These are phyloP conservation scores for Sphaerobolus stellatus DNA, from an alignment of 1,284 basidiomycete species.

Conservation along the genomic window DNA sequence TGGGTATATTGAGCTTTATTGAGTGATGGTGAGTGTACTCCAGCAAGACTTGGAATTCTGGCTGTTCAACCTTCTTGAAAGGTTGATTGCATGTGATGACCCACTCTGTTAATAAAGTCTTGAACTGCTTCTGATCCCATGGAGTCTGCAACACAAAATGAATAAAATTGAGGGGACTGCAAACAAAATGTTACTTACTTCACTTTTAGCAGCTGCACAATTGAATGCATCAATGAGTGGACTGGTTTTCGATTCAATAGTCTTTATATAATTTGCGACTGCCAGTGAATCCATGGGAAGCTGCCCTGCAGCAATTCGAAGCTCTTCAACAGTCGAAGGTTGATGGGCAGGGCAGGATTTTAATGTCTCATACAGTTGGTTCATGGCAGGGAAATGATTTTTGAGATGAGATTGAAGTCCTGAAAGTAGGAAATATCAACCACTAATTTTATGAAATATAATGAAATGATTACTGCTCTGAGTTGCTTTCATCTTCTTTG, in stretches of 20 bases:
- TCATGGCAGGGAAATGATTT: too few species aligned
- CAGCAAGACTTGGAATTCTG: conserved; percentile 26
- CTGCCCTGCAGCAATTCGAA: too few species aligned
- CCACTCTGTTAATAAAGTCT: conserved; percentile 27
- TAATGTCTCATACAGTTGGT: too few species aligned
- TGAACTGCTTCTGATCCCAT: conserved; percentile 22
- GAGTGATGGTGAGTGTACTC: conserved; percentile 15
- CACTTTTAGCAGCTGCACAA: background rate
- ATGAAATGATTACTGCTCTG: too few species aligned
- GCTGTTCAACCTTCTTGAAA: conserved; percentile 31
- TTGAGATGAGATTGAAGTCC: too few species aligned
- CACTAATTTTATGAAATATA: too few species aligned
- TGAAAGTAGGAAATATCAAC: too few species aligned
- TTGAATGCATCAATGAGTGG: background rate
- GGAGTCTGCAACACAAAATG: conserved; percentile 8
- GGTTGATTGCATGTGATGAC: conserved; percentile 32
- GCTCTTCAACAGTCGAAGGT: too few species aligned
- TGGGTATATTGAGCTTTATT: conserved; percentile 7
- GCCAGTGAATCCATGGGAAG: background rate
- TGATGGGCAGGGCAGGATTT: too few species aligned
- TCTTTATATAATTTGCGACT: background rate
- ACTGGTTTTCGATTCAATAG: background rate
- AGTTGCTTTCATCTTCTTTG: too few species aligned
- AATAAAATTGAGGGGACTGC: too few species aligned
- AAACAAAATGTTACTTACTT: too few species aligned